Percentiles rank a stretch among this genome's conserved stretches.
Evolutionary conservation across 2,329 filamentous ascomycete species (phyloP).

Genomic region (Lachnellula arida): DNA sequence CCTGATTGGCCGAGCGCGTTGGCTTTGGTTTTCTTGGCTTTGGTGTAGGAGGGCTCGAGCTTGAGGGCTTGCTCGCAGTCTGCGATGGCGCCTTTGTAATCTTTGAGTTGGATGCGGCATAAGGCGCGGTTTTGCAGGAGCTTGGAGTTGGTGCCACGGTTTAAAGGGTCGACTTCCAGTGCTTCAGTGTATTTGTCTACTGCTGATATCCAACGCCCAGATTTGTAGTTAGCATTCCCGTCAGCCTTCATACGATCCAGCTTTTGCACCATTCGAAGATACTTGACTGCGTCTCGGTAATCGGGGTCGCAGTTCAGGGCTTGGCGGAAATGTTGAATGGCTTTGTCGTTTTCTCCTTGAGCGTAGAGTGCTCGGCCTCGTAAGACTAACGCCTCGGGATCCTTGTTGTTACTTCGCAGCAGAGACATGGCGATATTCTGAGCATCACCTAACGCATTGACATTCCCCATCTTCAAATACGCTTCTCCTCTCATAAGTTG

Average conservation of each 20-base stretch:
- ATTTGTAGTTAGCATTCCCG: conserved; percentile 87
- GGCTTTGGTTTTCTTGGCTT: conserved; percentile 90
- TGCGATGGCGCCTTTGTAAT: conserved; percentile 72
- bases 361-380: conserved; percentile 83
- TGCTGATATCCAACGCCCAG: conserved; percentile 71
- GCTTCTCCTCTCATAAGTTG: conserved; percentile 88
- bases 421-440: conserved; percentile 89
- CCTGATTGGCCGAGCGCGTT: conserved; percentile 82
- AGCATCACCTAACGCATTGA: conserved; percentile 84
- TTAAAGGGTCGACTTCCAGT: conserved; percentile 77
- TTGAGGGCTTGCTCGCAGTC: conserved; percentile 83
- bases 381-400: conserved; percentile 89
- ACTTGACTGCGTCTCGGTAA: conserved; percentile 82
- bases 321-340: conserved; percentile 85
- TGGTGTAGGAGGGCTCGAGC: conserved; percentile 79
- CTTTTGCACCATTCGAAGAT: conserved; percentile 84
- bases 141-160: conserved; percentile 92
- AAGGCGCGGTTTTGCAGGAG: conserved; percentile 89
- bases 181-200: conserved; percentile 81
- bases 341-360: conserved; percentile 93
- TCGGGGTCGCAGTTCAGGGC: conserved; percentile 89
- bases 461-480: conserved; percentile 85
- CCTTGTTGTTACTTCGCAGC: conserved; percentile 79
- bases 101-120: conserved; percentile 77
- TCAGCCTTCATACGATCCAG: conserved; percentile 91